Base-by-base conservation (phyloP, 306 rosid species). In the Abrus precatorius region DNA sequence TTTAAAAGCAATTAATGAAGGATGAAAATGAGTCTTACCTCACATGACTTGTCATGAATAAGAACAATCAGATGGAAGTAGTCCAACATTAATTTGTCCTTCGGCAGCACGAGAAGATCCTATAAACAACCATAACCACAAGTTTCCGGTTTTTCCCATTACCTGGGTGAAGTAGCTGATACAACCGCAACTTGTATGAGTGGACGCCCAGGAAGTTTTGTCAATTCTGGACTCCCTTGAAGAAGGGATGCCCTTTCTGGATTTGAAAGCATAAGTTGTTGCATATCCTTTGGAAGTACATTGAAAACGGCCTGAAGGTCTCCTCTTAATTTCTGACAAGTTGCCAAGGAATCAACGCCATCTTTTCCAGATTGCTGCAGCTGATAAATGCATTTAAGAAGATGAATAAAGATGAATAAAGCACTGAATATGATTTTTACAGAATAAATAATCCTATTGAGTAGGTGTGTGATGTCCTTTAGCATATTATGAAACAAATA, bases 181-280 rank as follows among this genome's bases (percentile, higher is more conserved):
- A 38, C 78, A 6, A 49, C 72, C 3, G 72, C 72, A 38, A 71
- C 72, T 36, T 80, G 83, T 60, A 71, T 48, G 53, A 69, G 55
- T 14, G 83, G 78, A 30, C 54, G 75, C 5, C 82, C 82, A 1
- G 82, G 82, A 68, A 67, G 67, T 55, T 67, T 78, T 9, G 69
- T 59, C 4, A 45, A 43, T 34, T 78, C 82, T 32, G 68, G 6
- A 80, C 72, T 70, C 48, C 44, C 65, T 48, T 80, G 64, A 60
- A 80, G 78, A 36, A 80, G 83, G 32, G 78, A 80, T 12, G 83
- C 83, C 54, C 83, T 71, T 47, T 71, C 72, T n/a, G 83, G 83
- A 71, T 80, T 80, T 48, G 83, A 80, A 60, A 80, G 78, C 83
- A 80, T 60, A 7, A 80, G 3, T 49, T 70, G 72, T 50, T 80